Evolutionary conservation across 441 rosid species (phyloP).

Genomic region (Gossypium davidsonii): DNA sequence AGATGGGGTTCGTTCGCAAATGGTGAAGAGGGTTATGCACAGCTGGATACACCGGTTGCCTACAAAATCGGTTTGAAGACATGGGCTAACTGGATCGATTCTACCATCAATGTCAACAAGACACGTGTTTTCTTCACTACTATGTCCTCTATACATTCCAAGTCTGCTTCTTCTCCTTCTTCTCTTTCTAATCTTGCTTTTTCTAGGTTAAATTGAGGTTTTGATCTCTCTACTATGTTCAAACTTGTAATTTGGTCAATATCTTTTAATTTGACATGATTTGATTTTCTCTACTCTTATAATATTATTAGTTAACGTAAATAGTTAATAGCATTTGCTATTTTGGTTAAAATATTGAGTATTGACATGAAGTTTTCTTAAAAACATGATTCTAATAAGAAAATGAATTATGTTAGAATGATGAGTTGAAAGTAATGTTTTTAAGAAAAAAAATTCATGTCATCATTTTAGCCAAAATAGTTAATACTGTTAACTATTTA

Average conservation of each 20-base stretch:
- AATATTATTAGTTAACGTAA: not conserved
- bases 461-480: too few species aligned
- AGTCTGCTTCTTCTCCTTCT: constrained; percentile 25
- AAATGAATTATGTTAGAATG: not conserved
- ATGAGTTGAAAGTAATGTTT: not conserved
- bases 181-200: not conserved
- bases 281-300: not conserved
- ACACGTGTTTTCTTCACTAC: constrained; percentile 83
- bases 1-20: constrained; percentile 89
- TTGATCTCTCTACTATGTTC: not conserved
- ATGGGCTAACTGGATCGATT: constrained; percentile 97
- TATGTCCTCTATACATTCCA: constrained; percentile 79
- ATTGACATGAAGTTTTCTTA: not conserved
- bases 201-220: not conserved
- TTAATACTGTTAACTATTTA: too few species aligned
- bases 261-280: not conserved
- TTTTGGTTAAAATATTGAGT: not conserved
- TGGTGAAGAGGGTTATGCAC: constrained; percentile 60
- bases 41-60: constrained; percentile 60
- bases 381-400: not conserved
- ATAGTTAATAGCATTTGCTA: not conserved
- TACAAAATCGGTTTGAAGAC: constrained; percentile 67
- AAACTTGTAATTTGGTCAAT: not conserved
- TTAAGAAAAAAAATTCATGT: too few species aligned
- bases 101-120: constrained; percentile 63